Base-by-base conservation (phyloP, 2,329 filamentous ascomycete genomes). In the Fusarium graminum region DNA sequence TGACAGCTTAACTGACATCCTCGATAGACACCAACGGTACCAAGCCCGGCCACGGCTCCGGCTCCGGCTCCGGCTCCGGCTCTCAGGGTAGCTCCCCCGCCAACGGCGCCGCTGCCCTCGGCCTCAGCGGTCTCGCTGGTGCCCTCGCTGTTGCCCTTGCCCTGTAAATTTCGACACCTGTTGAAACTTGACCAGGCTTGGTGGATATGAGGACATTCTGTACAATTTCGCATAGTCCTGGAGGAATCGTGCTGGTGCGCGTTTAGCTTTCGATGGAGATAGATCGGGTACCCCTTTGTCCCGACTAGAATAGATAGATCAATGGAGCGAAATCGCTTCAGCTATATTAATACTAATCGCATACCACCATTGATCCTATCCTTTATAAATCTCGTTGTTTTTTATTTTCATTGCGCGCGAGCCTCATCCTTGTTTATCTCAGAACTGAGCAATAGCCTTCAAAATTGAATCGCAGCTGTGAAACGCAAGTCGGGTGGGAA, bases 331-430 rank as follows among this genome's bases (percentile, higher is more conserved):
- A 26, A 52, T 41, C 47, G 60, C 67, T 71, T 71, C 64, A 46
- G 50, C 52, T 63, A 70, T 57, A 67, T 72, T 72, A 72, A 72
- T 72, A 63, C 53, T 72, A 72, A 72, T 72, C 54, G 59, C 68
- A 59, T 55, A 70, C 56, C 70, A 52, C 53, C 58, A 43, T 52
- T 47, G 36, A 29, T 19, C 40, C n/a, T 14, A 14, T 26, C 10
- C 22, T 13, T n/a, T 28, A 40, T 64, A 53, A 44, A 45, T 50
- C 29, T 16, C 4, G 11, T 25, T 16, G 19, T 16, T 16, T 29
- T 11, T 11, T 16, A n/a, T 9, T 17, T 12, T 19, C 14, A 19
- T 41, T n/a, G 22, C 28, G 17, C 19, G 51, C 42, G 43, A 63
- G 36, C 44, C 29, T 50, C 19, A 9, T 10, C 22, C 26, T 32